Percentiles rank a stretch among this genome's conserved stretches.
phyloP scores from a whole-genome alignment of 139 green algal genomes.

The Chlorella sorokiniana region DNA sequence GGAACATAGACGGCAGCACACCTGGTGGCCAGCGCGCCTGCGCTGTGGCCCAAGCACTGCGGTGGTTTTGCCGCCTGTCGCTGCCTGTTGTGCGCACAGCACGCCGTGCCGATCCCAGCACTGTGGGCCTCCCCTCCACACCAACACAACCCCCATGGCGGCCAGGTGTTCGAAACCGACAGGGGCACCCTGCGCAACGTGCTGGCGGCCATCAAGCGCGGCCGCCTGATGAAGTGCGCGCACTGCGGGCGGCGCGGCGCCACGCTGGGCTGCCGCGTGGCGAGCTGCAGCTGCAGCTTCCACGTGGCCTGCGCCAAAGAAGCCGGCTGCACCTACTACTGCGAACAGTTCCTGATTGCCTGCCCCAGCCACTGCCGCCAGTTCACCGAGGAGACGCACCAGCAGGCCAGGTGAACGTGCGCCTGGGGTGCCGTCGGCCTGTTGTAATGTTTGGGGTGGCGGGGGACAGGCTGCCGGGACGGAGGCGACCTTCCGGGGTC shows the following conservation, averaged over 20 bases:
- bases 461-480: background rate
- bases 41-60: background rate
- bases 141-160: background rate
- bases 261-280: slow-evolving; percentile 74
- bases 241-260: slow-evolving; percentile 66
- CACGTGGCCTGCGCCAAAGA: slow-evolving; percentile 70
- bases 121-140: background rate
- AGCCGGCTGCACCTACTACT: slow-evolving; percentile 53
- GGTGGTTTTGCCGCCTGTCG: no score
- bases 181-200: slow-evolving; percentile 51
- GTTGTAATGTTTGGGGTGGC: no score
- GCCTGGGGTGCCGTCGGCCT: background rate
- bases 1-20: no score
- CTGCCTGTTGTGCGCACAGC: no score
- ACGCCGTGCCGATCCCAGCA: no score
- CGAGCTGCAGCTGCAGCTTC: slow-evolving; percentile 65
- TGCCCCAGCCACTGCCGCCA: slow-evolving; percentile 57
- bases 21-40: background rate
- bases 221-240: slow-evolving; percentile 46
- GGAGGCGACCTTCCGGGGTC: background rate
- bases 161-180: slow-evolving; percentile 62
- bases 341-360: slow-evolving; percentile 53
- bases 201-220: slow-evolving; percentile 48
- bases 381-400: slow-evolving; percentile 30
- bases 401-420: background rate